Percentiles rank a stretch among this genome's conserved stretches.
Conservation (phyloP, 768 basidiomycete species). For the Tulasnella sp. region DNA sequence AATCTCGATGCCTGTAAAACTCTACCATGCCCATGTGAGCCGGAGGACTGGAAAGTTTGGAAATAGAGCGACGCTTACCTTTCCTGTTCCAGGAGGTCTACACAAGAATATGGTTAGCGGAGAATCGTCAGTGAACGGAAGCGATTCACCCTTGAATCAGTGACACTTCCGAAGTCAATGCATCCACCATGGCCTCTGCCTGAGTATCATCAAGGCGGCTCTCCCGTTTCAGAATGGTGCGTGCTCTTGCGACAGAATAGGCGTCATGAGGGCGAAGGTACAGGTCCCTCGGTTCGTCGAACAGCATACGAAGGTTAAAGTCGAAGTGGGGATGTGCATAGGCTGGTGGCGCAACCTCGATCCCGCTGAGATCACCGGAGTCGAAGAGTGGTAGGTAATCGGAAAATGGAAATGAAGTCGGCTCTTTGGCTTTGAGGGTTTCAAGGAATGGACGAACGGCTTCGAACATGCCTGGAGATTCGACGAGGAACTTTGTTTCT, state of each 20-base stretch:
- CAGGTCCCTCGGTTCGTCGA: constrained; percentile 43
- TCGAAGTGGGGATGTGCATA: constrained; percentile 58
- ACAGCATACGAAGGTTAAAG: constrained; percentile 53
- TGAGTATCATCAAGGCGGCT: constrained; percentile 68
- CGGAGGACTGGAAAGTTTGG: not conserved
- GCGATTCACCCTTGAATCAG: constrained; percentile 64
- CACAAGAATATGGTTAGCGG: constrained; percentile 33
- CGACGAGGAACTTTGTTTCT: constrained; percentile 45
- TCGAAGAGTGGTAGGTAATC: constrained; percentile 48
- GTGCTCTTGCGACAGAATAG: constrained; percentile 45
- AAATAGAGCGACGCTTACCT: constrained; percentile 43
- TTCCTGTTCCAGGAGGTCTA: constrained; percentile 79
- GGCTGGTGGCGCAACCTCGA: constrained; percentile 47
- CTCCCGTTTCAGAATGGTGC: constrained; percentile 40
- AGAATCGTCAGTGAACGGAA: not conserved
- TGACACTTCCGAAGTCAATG: constrained; percentile 55
- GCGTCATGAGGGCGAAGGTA: constrained; percentile 41
- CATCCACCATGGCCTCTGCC: constrained; percentile 61
- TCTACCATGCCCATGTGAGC: constrained; percentile 39
- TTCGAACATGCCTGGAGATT: constrained; percentile 63
- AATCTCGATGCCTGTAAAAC: constrained; percentile 65
- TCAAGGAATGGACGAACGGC: constrained; percentile 64
- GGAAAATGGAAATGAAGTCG: constrained; percentile 54
- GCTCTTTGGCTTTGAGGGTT: constrained; percentile 50
- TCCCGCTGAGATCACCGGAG: constrained; percentile 22